Evolutionary conservation across 1,284 basidiomycete species (phyloP).

Genomic region (Naganishia albida): DNA sequence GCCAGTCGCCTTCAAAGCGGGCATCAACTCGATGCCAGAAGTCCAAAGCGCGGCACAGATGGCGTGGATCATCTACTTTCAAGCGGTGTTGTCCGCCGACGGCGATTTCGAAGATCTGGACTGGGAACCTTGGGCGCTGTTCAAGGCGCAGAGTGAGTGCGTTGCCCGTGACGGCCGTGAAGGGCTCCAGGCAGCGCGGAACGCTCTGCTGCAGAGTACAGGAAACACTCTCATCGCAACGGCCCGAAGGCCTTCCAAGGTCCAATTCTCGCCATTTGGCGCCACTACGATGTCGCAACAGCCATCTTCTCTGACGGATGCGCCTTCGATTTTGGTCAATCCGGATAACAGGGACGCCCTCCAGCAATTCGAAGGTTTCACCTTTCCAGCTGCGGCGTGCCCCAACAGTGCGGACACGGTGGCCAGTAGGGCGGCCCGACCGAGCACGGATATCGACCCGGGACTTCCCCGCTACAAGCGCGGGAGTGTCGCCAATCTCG

Average conservation of each 20-base stretch:
- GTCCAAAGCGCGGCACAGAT: constrained; percentile 36
- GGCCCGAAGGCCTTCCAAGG: constrained; percentile 46
- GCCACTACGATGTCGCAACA: neutral
- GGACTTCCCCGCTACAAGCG: neutral
- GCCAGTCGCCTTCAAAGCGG: constrained; percentile 40
- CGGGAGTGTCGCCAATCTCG: neutral
- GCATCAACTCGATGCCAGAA: constrained; percentile 34
- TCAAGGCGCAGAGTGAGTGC: constrained; percentile 54
- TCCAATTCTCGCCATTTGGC: constrained; percentile 43
- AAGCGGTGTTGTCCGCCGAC: constrained; percentile 54
- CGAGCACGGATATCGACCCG: neutral
- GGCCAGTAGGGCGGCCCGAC: neutral
- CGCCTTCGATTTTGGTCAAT: constrained; percentile 17
- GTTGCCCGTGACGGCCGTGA: constrained; percentile 37
- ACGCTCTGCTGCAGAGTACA: constrained; percentile 29
- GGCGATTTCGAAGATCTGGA: constrained; percentile 52
- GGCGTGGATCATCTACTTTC: constrained; percentile 54
- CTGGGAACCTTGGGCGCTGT: constrained; percentile 56
- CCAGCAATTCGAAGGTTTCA: constrained; percentile 14
- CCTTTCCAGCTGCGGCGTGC: constrained; percentile 1
- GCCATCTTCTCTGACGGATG: neutral
- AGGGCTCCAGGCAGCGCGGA: constrained; percentile 9
- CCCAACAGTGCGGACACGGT: neutral
- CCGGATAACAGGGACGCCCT: constrained; percentile 6
- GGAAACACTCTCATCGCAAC: constrained; percentile 31